These are phyloP conservation scores for Yamadazyma endophytica DNA, from an alignment of 805 yeast species.

Conservation along the genomic window DNA sequence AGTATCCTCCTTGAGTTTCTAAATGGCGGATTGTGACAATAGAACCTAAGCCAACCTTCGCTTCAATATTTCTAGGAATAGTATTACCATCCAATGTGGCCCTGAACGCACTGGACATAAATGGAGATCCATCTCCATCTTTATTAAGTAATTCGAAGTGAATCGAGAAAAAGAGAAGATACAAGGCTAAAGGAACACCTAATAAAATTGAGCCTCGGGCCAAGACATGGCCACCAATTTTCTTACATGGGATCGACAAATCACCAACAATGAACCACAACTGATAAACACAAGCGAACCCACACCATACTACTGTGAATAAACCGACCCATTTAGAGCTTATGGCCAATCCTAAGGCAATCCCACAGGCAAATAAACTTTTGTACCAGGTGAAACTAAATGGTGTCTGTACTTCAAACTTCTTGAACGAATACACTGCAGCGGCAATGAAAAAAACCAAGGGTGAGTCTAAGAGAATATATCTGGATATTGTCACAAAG, in stretches of 20 bases:
- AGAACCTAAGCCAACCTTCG: conserved; percentile 74
- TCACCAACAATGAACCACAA: conserved; percentile 75
- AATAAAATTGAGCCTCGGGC: conserved; percentile 52
- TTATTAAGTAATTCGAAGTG: conserved; percentile 56
- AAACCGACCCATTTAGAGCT: conserved; percentile 84
- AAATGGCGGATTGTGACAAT: conserved; percentile 62
- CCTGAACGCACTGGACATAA: conserved; percentile 71
- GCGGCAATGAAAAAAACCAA: conserved; percentile 73
- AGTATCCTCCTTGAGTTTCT: conserved; percentile 72
- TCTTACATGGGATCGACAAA: conserved; percentile 44
- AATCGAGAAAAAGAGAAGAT: conserved; percentile 54
- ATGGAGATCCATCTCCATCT: conserved; percentile 70
- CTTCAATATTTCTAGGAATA: conserved; percentile 55
- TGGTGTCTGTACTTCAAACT: conserved; percentile 63
- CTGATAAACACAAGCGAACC: conserved; percentile 54
- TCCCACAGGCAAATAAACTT: conserved; percentile 58
- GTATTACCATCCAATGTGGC: conserved; percentile 54
- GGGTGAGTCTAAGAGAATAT: conserved; percentile 73
- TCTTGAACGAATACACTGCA: conserved; percentile 60
- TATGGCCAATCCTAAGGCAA: conserved; percentile 68
- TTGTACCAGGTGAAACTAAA: conserved; percentile 54
- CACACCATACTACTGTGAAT: conserved; percentile 78
- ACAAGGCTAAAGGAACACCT: conserved; percentile 55
- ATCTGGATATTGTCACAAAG: conserved; percentile 66
- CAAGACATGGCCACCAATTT: conserved; percentile 43